These are phyloP conservation scores for Nymphaea thermarum DNA, from an alignment of 164 flowering plant genomes.

Conservation along the genomic window DNA sequence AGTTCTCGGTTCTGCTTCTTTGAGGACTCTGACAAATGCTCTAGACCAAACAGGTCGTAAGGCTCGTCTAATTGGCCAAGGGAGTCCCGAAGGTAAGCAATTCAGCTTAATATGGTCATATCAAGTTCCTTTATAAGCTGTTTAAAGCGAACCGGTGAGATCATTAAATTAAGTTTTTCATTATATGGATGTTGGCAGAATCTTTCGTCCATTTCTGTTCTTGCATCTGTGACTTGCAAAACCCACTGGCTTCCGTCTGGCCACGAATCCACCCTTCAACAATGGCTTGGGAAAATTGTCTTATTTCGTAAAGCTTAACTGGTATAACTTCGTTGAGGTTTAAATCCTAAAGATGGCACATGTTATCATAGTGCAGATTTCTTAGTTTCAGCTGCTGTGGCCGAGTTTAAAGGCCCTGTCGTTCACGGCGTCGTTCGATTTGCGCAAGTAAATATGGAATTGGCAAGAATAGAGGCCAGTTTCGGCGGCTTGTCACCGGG, in stretches of 20 bases:
- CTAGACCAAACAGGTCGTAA: slow-evolving; percentile 83
- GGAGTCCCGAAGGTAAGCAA: slow-evolving; percentile 62
- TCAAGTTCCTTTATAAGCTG: too few relatives aligned
- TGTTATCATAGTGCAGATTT: slow-evolving; percentile 43
- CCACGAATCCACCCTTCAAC: too few relatives aligned
- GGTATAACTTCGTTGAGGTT: too few relatives aligned
- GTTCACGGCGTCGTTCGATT: slow-evolving; percentile 88
- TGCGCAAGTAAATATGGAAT: slow-evolving; percentile 89
- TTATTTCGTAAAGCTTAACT: too few relatives aligned
- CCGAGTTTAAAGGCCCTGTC: slow-evolving; percentile 91
- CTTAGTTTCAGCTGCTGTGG: slow-evolving; percentile 82
- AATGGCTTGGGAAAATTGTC: too few relatives aligned
- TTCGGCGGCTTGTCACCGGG: slow-evolving; percentile 86
- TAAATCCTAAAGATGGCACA: background rate
- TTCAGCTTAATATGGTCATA: too few relatives aligned
- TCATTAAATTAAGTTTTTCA: too few relatives aligned
- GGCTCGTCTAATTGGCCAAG: slow-evolving; percentile 85
- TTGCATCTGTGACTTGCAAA: too few relatives aligned
- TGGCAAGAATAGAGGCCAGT: slow-evolving; percentile 81
- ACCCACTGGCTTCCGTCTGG: too few relatives aligned
- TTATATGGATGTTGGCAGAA: too few relatives aligned
- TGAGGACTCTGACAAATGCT: slow-evolving; percentile 64
- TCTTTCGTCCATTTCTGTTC: too few relatives aligned
- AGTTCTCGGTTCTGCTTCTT: slow-evolving; percentile 60
- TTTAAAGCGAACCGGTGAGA: too few relatives aligned